Conservation (phyloP, 2,329 filamentous ascomycete species). For the Polychaeton citri region DNA sequence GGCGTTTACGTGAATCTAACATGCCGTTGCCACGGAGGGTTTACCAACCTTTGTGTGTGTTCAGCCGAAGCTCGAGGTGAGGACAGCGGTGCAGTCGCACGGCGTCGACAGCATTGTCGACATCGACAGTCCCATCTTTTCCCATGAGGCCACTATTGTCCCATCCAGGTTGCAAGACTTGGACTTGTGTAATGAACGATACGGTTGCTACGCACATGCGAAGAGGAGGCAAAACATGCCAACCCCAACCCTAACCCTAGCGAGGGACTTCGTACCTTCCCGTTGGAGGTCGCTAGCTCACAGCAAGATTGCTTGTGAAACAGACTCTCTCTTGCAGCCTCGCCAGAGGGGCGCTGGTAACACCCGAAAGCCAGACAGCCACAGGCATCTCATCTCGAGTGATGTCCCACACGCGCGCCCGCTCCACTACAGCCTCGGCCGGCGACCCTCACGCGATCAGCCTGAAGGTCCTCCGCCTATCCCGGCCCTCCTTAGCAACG, state of each 20-base stretch:
- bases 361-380: no score
- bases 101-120: constrained; percentile 7
- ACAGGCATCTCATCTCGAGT: no score
- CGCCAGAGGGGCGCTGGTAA: no score
- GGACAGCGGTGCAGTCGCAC: constrained; percentile 27
- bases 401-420: constrained; percentile 27
- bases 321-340: no score
- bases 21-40: no score
- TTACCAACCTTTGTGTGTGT: constrained; percentile 41
- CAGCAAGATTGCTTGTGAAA: no score
- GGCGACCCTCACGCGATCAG: constrained; percentile 61
- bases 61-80: constrained; percentile 28
- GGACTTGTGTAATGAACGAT: no score
- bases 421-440: constrained; percentile 24
- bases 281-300: no score
- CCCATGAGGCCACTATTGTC: no score
- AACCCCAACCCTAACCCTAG: not conserved
- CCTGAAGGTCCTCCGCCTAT: constrained; percentile 72
- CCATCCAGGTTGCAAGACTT: no score
- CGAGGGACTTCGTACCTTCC: no score
- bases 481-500: constrained; percentile 61
- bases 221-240: not conserved
- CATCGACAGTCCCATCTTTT: not conserved
- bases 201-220: no score
- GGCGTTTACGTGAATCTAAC: not conserved